Conservation (phyloP, 2,329 filamentous ascomycete genomes). For the Colletotrichum filicis region DNA sequence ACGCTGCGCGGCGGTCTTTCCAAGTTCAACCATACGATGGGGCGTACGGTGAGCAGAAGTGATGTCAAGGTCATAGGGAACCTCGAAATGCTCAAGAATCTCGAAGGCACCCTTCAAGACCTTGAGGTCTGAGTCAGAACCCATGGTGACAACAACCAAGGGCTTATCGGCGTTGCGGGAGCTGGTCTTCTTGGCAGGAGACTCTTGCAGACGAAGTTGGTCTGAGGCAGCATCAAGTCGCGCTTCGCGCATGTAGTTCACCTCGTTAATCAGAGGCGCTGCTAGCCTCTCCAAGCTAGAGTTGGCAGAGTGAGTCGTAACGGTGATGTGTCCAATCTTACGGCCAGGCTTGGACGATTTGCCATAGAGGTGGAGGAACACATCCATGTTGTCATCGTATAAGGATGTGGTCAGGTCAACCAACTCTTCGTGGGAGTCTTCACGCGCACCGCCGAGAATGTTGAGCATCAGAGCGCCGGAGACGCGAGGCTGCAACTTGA, state of each 20-base stretch:
- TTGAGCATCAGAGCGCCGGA: constrained; percentile 81
- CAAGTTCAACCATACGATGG: constrained; percentile 74
- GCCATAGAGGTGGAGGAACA: constrained; percentile 87
- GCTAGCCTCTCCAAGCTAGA: constrained; percentile 69
- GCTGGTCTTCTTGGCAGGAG: constrained; percentile 27
- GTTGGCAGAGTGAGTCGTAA: constrained; percentile 75
- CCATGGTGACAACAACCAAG: constrained; percentile 83
- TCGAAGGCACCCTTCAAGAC: constrained; percentile 74
- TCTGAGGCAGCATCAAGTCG: constrained; percentile 55
- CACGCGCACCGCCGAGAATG: constrained; percentile 76
- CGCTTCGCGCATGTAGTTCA: constrained; percentile 68
- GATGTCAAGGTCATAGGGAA: constrained; percentile 79
- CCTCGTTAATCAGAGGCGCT: constrained; percentile 75
- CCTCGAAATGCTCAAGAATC: constrained; percentile 74
- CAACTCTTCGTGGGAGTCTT: constrained; percentile 69
- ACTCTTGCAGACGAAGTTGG: constrained; percentile 48
- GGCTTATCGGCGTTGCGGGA: constrained; percentile 53
- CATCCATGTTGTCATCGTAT: constrained; percentile 57
- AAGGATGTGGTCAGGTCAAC: constrained; percentile 57
- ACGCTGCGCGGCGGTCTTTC: constrained; percentile 68
- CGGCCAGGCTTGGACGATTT: constrained; percentile 88
- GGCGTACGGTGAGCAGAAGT: constrained; percentile 85
- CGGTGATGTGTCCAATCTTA: constrained; percentile 95
- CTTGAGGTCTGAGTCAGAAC: constrained; percentile 81
- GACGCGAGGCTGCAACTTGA: constrained; percentile 67